phyloP scores from a whole-genome alignment of 2,329 filamentous ascomycete genomes.

The Fusarium bulbicola region DNA sequence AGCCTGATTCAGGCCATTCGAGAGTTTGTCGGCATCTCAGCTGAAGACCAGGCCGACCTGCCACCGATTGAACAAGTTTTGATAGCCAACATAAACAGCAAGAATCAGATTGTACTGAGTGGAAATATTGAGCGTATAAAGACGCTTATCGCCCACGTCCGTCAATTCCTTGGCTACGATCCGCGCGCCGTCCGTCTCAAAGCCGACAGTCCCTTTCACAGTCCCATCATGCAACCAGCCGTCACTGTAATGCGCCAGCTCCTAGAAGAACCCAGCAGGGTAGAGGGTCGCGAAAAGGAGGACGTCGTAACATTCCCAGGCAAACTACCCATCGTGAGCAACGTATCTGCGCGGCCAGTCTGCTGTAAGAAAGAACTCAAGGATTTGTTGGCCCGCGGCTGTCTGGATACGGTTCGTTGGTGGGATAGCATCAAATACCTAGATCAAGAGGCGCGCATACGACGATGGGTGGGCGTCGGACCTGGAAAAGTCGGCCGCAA shows the following conservation, averaged over 20 bases:
- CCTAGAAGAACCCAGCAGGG: conserved; percentile 67
- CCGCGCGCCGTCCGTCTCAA: conserved; percentile 87
- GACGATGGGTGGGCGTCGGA: conserved; percentile 90
- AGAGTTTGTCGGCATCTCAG: conserved; percentile 78
- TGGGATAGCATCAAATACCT: conserved; percentile 93
- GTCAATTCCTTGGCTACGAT: conserved; percentile 91
- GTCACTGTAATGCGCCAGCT: conserved; percentile 76
- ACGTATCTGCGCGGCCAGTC: conserved; percentile 85
- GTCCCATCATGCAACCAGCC: conserved; percentile 88
- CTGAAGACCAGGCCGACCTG: conserved; percentile 72
- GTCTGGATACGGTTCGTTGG: conserved; percentile 93
- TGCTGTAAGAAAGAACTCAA: conserved; percentile 76
- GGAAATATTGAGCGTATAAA: conserved; percentile 86
- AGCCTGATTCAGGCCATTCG: conserved; percentile 77
- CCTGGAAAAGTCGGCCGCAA: conserved; percentile 94
- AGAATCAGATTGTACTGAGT: conserved; percentile 94
- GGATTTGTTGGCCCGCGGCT: conserved; percentile 80
- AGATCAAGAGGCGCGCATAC: conserved; percentile 82
- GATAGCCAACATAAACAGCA: conserved; percentile 94
- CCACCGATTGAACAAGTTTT: conserved; percentile 86
- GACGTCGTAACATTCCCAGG: conserved; percentile 81
- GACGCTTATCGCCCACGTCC: conserved; percentile 81
- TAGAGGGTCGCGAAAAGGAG: conserved; percentile 61
- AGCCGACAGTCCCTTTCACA: conserved; percentile 90
- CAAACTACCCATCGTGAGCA: conserved; percentile 80